phyloP scores from a whole-genome alignment of 805 yeast genomes.

The Nakazawaea populi region DNA sequence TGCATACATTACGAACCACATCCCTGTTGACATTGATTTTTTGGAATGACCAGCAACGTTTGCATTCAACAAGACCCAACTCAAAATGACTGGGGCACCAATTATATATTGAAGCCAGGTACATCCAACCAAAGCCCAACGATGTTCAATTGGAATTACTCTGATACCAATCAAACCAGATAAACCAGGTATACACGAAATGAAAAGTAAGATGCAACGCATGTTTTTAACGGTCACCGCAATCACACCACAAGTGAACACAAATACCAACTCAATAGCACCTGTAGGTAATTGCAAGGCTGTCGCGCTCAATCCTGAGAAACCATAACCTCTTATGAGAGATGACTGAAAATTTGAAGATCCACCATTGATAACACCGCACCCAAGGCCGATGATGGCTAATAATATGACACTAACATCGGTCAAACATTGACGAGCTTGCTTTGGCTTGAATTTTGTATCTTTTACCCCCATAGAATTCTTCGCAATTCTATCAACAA shows the following conservation, averaged over 20 bases:
- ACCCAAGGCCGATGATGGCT: conserved; percentile 19
- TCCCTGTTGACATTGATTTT: conserved; percentile 42
- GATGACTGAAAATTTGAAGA: conserved; percentile 14
- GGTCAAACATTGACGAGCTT: conserved; percentile 17
- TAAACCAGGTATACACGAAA: conserved; percentile 16
- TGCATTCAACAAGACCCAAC: conserved; percentile 25
- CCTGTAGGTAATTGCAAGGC: conserved; percentile 42
- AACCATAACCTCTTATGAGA: conserved; percentile 8
- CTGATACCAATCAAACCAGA: conserved; percentile 19
- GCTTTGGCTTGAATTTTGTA: conserved; percentile 17
- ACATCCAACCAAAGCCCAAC: conserved; percentile 26
- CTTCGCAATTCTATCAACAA: conserved; percentile 38
- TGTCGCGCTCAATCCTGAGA: conserved; percentile 34
- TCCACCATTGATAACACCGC: conserved; percentile 23
- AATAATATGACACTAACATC: conserved; percentile 21
- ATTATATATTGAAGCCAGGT: conserved; percentile 26
- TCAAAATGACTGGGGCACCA: conserved; percentile 25
- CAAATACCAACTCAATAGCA: conserved; percentile 23
- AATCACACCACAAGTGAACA: conserved; percentile 16
- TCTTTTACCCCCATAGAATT: conserved; percentile 25
- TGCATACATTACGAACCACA: conserved; percentile 53
- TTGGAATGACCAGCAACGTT: conserved; percentile 62
- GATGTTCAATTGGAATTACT: conserved; percentile 14
- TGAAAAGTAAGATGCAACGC: conserved; percentile 12
- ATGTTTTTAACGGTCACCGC: conserved; percentile 13